phyloP scores from a whole-genome alignment of 148 eudicot species.

The Drosera capensis region DNA sequence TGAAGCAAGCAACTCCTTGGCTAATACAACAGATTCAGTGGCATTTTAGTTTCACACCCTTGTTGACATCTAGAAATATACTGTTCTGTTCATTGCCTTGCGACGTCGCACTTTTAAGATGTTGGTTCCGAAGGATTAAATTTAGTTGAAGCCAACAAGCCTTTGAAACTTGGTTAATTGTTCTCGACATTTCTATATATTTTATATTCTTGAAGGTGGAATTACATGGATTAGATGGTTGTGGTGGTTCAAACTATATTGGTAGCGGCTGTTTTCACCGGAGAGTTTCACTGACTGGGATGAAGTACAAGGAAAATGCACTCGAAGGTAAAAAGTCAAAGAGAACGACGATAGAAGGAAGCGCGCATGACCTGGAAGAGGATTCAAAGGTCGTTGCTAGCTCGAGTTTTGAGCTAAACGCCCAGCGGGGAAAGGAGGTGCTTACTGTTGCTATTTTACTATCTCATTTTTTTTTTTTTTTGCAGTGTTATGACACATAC shows the following conservation, averaged over 20 bases:
- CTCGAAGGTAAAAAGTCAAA: background rate
- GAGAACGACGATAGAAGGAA: background rate
- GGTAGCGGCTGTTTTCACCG: constrained; percentile 79
- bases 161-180: too few relatives aligned
- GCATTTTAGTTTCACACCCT: background rate
- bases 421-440: too few relatives aligned
- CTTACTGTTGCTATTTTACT: background rate
- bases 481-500: background rate
- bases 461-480: background rate
- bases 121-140: too few relatives aligned
- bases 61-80: background rate
- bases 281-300: background rate
- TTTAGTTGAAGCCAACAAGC: too few relatives aligned
- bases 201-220: constrained; percentile 54
- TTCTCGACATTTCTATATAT: too few relatives aligned
- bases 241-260: constrained; percentile 62
- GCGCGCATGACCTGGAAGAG: background rate
- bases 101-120: too few relatives aligned
- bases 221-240: constrained; percentile 51
- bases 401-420: too few relatives aligned
- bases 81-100: too few relatives aligned
- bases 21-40: background rate
- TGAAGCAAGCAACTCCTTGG: background rate
- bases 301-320: background rate
- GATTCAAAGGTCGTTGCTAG: background rate